Percentiles rank a stretch among this genome's conserved stretches.
These are phyloP conservation scores for Gossypium bickii DNA, from an alignment of 345 rosid genomes.

Conservation along the genomic window DNA sequence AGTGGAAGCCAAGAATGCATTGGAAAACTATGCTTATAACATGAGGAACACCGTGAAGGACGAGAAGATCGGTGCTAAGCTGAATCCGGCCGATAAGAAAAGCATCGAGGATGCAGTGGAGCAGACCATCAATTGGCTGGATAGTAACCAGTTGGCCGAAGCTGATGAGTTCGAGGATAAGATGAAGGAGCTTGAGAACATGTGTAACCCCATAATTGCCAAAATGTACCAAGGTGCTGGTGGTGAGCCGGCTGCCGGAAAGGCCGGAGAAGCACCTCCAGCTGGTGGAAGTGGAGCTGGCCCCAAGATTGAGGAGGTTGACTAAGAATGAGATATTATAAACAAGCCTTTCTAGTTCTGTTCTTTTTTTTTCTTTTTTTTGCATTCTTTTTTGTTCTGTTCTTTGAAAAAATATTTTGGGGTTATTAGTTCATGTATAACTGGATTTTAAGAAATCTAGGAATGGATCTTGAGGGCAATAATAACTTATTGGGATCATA, in stretches of 20 bases:
- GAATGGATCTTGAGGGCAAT: not conserved
- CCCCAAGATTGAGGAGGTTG: conserved; percentile 15
- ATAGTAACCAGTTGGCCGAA: conserved; percentile 44
- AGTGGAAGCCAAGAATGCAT: conserved; percentile 46
- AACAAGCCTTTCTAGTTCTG: not conserved
- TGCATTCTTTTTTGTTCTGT: no score
- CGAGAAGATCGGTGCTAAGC: conserved; percentile 47
- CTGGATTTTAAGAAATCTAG: no score
- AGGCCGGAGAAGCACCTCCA: conserved; percentile 21
- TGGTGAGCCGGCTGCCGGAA: conserved; percentile 22
- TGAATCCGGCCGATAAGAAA: conserved; percentile 39
- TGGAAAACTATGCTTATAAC: conserved; percentile 47
- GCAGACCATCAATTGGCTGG: conserved; percentile 46
- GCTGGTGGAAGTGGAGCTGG: conserved; percentile 41
- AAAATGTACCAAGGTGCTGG: conserved; percentile 40
- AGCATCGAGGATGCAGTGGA: conserved; percentile 47
- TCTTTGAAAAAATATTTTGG: no score
- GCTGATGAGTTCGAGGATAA: conserved; percentile 46
- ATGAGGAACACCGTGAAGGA: conserved; percentile 49
- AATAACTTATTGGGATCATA: not conserved
- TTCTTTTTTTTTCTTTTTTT: not conserved
- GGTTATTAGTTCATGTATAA: no score
- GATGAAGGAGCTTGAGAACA: conserved; percentile 42
- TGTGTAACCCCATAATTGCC: conserved; percentile 44
- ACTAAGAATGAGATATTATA: not conserved